Conservation (phyloP, 2,329 filamentous ascomycete genomes). For the Venturia carpophila region DNA sequence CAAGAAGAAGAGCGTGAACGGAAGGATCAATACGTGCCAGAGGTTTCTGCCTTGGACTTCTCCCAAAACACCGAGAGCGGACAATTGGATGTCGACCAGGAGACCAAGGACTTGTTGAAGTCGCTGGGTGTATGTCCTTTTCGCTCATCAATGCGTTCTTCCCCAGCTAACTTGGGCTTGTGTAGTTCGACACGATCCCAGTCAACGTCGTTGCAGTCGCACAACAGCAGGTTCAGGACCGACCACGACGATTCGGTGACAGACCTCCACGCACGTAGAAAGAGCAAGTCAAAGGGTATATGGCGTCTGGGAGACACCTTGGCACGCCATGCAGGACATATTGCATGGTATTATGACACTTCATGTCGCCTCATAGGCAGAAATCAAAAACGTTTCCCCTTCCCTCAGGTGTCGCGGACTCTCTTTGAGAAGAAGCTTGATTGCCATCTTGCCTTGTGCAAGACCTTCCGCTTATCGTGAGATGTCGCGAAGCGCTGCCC, state of each 20-base stretch:
- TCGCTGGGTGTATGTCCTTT: constrained; percentile 79
- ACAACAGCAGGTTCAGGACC: constrained; percentile 80
- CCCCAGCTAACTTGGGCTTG: constrained; percentile 19
- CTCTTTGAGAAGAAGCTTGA: constrained; percentile 74
- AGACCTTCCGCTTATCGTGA: not conserved
- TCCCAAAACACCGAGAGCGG: constrained; percentile 88
- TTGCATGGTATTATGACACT: constrained; percentile 26
- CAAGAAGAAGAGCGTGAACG: constrained; percentile 99
- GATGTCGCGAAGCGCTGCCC: not conserved
- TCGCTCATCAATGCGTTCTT: not conserved
- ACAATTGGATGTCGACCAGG: constrained; percentile 87
- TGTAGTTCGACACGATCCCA: constrained; percentile 90
- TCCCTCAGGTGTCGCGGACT: constrained; percentile 82
- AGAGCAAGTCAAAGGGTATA: not conserved
- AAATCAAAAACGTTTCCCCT: constrained; percentile 26
- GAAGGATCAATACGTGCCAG: constrained; percentile 99
- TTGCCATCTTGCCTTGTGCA: constrained; percentile 56
- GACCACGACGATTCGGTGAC: constrained; percentile 69
- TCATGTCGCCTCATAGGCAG: constrained; percentile 21
- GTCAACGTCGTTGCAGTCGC: constrained; percentile 90
- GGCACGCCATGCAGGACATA: constrained; percentile 30
- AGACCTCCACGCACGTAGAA: constrained; percentile 37
- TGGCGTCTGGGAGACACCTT: not conserved
- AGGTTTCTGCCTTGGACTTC: constrained; percentile 98
- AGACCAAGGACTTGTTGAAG: constrained; percentile 99